phyloP scores from a whole-genome alignment of 2,329 filamentous ascomycete genomes.

The Aspergillus pseudoviridinutans region DNA sequence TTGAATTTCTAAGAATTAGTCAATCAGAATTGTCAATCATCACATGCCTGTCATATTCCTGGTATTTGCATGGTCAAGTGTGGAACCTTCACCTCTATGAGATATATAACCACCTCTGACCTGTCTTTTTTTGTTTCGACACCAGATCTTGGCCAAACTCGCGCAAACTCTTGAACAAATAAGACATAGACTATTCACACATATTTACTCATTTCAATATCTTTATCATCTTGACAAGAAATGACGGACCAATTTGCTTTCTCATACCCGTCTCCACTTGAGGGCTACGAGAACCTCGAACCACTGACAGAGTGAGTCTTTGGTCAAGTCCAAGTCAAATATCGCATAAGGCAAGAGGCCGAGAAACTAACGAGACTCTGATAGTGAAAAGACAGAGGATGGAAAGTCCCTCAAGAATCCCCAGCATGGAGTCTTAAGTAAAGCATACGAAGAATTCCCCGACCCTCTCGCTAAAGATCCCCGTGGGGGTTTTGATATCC shows the following conservation, averaged over 20 bases:
- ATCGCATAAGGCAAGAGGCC: background rate
- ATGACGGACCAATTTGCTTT: slow-evolving; percentile 52
- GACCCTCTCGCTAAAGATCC: slow-evolving; percentile 62
- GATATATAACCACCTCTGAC: background rate
- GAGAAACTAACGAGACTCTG: background rate
- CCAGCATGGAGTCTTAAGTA: slow-evolving; percentile 56
- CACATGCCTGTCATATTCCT: background rate
- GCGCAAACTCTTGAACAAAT: background rate
- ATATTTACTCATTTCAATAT: background rate
- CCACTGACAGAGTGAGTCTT: slow-evolving; percentile 43
- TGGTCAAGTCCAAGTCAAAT: background rate
- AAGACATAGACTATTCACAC: background rate
- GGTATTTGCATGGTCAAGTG: background rate
- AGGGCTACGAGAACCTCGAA: slow-evolving; percentile 47
- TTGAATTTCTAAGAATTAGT: background rate
- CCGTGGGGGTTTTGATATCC: slow-evolving; percentile 76
- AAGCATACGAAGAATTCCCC: slow-evolving; percentile 66
- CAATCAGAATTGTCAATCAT: background rate
- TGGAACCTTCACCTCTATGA: background rate
- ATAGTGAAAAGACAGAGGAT: slow-evolving; percentile 60
- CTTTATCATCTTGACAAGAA: slow-evolving; percentile 2
- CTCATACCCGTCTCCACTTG: slow-evolving; percentile 53
- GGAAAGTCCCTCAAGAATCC: slow-evolving; percentile 75
- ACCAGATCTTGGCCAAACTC: background rate
- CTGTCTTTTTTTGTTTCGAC: background rate